These are phyloP conservation scores for Sporothrix brasiliensis DNA, from an alignment of 2,329 filamentous ascomycete species.

Conservation along the genomic window DNA sequence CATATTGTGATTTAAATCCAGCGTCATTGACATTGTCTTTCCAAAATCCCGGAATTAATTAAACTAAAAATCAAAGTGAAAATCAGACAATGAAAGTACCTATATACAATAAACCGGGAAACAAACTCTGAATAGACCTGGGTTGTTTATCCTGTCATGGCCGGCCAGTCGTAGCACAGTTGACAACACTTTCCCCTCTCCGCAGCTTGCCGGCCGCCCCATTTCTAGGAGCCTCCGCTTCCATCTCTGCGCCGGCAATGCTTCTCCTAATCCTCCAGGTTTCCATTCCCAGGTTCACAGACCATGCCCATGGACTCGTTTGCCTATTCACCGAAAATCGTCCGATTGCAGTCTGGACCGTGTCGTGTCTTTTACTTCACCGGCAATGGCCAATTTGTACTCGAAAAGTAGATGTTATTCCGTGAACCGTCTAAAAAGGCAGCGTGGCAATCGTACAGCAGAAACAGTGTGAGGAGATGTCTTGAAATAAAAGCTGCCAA, in stretches of 20 bases:
- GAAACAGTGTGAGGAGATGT: too few relatives aligned
- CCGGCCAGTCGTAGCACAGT: not conserved
- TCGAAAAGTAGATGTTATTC: too few relatives aligned
- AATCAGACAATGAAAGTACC: not conserved
- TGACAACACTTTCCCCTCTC: not conserved
- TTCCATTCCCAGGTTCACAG: not conserved
- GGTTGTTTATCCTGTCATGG: not conserved
- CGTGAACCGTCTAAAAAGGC: too few relatives aligned
- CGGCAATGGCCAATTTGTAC: too few relatives aligned
- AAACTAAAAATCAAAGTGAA: not conserved
- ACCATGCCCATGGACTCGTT: too few relatives aligned
- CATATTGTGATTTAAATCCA: not conserved
- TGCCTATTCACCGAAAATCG: not conserved
- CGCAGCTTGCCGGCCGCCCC: not conserved
- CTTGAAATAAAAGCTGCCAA: too few relatives aligned
- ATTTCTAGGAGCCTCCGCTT: slow-evolving; percentile 12
- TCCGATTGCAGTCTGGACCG: not conserved
- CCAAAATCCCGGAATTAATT: not conserved
- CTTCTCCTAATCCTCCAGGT: not conserved
- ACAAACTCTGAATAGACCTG: not conserved
- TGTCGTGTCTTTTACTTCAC: not conserved
- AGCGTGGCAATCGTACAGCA: too few relatives aligned
- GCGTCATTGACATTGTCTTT: not conserved
- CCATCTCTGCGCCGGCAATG: slow-evolving; percentile 10
- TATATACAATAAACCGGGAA: not conserved